Base-by-base conservation (phyloP, 257 asterid species). In the Solanum gracilifrons region DNA sequence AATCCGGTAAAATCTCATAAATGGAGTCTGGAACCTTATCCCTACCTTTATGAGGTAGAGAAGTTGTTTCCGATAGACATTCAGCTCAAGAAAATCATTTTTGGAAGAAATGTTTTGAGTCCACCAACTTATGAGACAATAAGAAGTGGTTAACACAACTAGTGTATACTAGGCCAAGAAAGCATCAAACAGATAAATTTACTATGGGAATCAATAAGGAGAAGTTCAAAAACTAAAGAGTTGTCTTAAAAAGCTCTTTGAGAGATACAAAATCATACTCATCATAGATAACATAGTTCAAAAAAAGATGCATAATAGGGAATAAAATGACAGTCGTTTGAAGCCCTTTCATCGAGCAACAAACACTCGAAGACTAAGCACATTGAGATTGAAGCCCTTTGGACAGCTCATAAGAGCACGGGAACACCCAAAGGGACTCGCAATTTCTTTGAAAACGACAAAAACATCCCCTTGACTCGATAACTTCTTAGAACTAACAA, bases 371-470 rank as follows among this genome's bases (percentile, higher is more conserved):
- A 51, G 48, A 39, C 51, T 35, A 15, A 23, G 37, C 68, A 29
- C 20, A 7, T 48, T 89, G 72, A 79, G 73, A 5, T 32, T 5
- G 18, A 27, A 36, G 43, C 43, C 94, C 93, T 62, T 91, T 87
- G 94, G 95, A 92, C 94, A 90, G 95, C 97, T 93, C 96, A 69
- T 64, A 89, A 91, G 29, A 92, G 97, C 96, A 88, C 93, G 69
- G 89, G 91, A 95, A 95, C 93, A 94, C 91, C 96, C 93, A 89
- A 89, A 90, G 92, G 89, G 27, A 27, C 39, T 25, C 60, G 29
- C 37, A 60, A 7, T 55, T 36, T 84, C 77, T 86, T 69, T 27
- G 33, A 46, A 55, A 4, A 77, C 75, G 32, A n/a, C 62, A 2
- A 33, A 7, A 10, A 36, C 87, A 82, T 68, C 51, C 87, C 86